These are phyloP conservation scores for Proteromonas lacertae DNA, from an alignment of 352 stramenopile species.

Conservation along the genomic window DNA sequence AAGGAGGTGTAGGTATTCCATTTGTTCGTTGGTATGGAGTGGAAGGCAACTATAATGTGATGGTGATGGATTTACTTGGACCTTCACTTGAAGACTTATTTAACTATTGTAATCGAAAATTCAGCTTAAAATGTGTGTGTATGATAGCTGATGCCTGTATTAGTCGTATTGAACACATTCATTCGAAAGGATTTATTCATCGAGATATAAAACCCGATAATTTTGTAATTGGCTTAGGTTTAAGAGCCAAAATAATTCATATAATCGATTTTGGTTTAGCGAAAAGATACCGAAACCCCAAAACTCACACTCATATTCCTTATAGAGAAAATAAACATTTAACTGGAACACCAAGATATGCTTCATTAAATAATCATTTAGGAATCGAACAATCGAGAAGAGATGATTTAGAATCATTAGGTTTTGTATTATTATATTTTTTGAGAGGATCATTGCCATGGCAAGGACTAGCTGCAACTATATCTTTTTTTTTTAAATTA, in stretches of 20 bases:
- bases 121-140: constrained; percentile 17
- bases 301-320: constrained; percentile 59
- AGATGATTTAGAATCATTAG: too few relatives aligned
- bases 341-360: constrained; percentile 80
- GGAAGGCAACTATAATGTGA: constrained; percentile 50
- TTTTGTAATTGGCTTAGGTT: constrained; percentile 47
- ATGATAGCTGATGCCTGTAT: constrained; percentile 56
- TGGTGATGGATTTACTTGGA: constrained; percentile 74
- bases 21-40: constrained; percentile 18
- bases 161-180: constrained; percentile 55
- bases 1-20: constrained; percentile 19
- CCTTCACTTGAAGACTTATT: constrained; percentile 39
- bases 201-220: constrained; percentile 69
- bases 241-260: constrained; percentile 26
- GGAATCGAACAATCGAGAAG: constrained; percentile 90
- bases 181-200: constrained; percentile 51
- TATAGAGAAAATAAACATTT: constrained; percentile 46
- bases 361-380: constrained; percentile 91
- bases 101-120: constrained; percentile 25
- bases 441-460: constrained; percentile 67
- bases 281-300: constrained; percentile 52
- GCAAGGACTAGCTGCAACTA: constrained; percentile 65
- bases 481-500: too few relatives aligned
- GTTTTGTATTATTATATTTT: constrained; percentile 71
- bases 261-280: constrained; percentile 67